A percentile compares a stretch with the other conserved stretches of the same genome.
These are phyloP conservation scores for Cytospora leucostoma DNA, from an alignment of 2,329 filamentous ascomycete genomes.

Conservation along the genomic window DNA sequence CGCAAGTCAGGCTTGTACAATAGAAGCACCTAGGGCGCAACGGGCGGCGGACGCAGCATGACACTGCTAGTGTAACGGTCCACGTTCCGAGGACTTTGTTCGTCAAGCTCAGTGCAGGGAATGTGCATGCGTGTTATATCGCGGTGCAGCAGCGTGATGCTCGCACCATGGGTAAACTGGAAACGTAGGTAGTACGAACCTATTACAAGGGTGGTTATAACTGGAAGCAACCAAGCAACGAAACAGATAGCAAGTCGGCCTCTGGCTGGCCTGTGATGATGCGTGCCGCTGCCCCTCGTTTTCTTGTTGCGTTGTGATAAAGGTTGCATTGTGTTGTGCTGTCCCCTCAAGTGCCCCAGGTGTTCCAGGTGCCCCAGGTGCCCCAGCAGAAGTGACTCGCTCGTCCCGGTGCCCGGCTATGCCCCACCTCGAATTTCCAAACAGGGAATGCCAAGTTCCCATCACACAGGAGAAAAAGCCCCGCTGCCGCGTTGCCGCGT, in stretches of 20 bases:
- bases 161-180: no score
- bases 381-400: not conserved
- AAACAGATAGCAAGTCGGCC: no score
- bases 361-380: no score
- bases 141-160: no score
- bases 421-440: constrained; percentile 5
- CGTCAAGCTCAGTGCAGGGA: not conserved
- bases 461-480: constrained; percentile 9
- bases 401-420: no score
- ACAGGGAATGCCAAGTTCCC: constrained; percentile 18
- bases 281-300: not conserved
- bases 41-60: not conserved
- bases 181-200: no score
- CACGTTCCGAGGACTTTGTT: not conserved
- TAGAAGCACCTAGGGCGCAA: not conserved
- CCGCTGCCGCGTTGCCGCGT: constrained; percentile 17
- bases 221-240: no score
- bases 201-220: no score
- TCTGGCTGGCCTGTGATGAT: no score
- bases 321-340: no score
- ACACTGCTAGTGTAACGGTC: constrained; percentile 2
- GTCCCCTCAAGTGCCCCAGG: no score
- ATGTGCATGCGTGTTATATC: no score
- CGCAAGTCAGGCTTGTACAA: not conserved
- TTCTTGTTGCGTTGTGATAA: not conserved